These are phyloP conservation scores for Parathielavia hyrcaniae DNA, from an alignment of 495 filamentous ascomycete genomes.

Conservation along the genomic window DNA sequence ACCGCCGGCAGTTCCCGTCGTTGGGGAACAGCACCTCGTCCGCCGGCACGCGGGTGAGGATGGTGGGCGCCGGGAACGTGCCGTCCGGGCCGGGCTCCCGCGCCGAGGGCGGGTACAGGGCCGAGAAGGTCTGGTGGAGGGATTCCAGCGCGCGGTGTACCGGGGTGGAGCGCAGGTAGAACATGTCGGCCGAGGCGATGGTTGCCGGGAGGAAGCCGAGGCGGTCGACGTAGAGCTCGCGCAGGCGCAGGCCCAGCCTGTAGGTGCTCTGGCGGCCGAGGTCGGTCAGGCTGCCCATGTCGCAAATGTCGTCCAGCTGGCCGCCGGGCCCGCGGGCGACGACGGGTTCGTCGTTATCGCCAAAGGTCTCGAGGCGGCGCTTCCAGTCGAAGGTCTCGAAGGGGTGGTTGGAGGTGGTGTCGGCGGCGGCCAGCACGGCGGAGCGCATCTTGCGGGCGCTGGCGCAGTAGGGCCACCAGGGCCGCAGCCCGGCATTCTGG, in stretches of 20 bases:
- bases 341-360: conserved; percentile 60
- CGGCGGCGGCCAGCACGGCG: conserved; percentile 51
- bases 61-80: conserved; percentile 63
- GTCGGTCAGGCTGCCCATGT: conserved; percentile 85
- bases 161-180: conserved; percentile 82
- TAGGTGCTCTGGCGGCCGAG: conserved; percentile 77
- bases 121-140: conserved; percentile 81
- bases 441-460: conserved; percentile 66
- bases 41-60: conserved; percentile 60
- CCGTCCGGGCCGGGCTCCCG: conserved; percentile 39
- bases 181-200: conserved; percentile 54
- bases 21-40: conserved; percentile 95
- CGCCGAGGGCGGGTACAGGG: conserved; percentile 74
- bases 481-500: conserved; percentile 73
- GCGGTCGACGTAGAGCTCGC: conserved; percentile 82
- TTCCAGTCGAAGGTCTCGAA: conserved; percentile 72
- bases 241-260: conserved; percentile 68
- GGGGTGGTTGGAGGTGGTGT: conserved; percentile 6
- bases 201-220: conserved; percentile 72
- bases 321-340: conserved; percentile 59
- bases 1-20: conserved; percentile 74
- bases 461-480: conserved; percentile 91
- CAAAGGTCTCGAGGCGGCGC: conserved; percentile 75
- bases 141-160: conserved; percentile 81
- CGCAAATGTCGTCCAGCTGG: conserved; percentile 71